Conservation (phyloP, 441 rosid genomes). For the Euphorbia schlechtendalii region DNA sequence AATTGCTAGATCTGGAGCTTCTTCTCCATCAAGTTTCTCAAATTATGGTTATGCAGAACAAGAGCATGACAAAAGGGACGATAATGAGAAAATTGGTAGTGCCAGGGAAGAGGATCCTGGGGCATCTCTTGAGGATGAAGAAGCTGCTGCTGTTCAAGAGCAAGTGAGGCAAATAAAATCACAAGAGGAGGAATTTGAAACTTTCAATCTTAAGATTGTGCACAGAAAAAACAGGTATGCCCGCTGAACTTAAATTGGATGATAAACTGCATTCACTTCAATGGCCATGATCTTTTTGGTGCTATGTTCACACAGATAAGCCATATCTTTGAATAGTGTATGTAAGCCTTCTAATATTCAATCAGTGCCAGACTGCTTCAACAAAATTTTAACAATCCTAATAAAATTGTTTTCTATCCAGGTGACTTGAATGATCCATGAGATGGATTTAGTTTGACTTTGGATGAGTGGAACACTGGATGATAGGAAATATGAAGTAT, state of each 20-base stretch:
- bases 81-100: constrained; percentile 40
- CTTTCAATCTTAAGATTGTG: constrained; percentile 90
- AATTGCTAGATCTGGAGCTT: constrained; percentile 48
- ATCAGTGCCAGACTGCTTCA: background rate
- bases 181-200: constrained; percentile 97
- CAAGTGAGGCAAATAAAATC: constrained; percentile 93
- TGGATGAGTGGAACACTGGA: background rate
- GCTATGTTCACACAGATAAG: background rate
- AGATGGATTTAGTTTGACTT: background rate
- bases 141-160: constrained; percentile 91
- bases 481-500: background rate
- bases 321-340: background rate
- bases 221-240: constrained; percentile 94
- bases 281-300: background rate
- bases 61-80: constrained; percentile 50
- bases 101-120: constrained; percentile 60
- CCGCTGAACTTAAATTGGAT: constrained; percentile 11
- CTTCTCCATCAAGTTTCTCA: constrained; percentile 60
- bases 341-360: constrained; percentile 1
- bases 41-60: constrained; percentile 50
- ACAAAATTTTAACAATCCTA: background rate
- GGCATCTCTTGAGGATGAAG: constrained; percentile 77
- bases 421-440: background rate
- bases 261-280: background rate
- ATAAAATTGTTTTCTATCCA: background rate